Percentiles rank a stretch among this genome's conserved stretches.
These are phyloP conservation scores for Hypoxylon sp. DNA, from an alignment of 2,329 filamentous ascomycete species.

Conservation along the genomic window DNA sequence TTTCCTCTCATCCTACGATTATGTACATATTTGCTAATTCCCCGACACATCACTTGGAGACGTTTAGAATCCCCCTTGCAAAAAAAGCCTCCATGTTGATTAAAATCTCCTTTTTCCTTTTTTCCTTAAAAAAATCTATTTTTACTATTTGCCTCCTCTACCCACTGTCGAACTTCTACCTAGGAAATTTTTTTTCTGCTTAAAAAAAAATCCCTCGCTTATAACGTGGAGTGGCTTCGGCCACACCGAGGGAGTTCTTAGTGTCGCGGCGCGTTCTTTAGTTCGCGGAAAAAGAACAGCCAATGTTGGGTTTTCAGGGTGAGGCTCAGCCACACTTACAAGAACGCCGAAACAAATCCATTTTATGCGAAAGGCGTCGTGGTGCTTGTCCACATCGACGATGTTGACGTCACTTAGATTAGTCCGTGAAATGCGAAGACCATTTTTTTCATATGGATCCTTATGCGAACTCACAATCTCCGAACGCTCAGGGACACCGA, in stretches of 20 bases:
- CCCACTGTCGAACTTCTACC: conserved; percentile 10
- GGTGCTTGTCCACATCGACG: conserved; percentile 14
- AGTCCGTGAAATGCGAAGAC: conserved; percentile 27
- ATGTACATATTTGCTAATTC: conserved; percentile 32
- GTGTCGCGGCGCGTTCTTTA: conserved; percentile 42
- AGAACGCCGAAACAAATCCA: conserved; percentile 35
- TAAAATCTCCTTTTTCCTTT: conserved; percentile 23
- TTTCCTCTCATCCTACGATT: no score
- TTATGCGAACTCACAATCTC: conserved; percentile 26
- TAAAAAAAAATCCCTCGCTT: conserved; percentile 38
- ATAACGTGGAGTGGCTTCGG: conserved; percentile 45
- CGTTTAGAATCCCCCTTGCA: conserved; percentile 29
- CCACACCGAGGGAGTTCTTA: conserved; percentile 44
- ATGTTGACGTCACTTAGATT: conserved; percentile 39
- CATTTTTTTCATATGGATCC: conserved; percentile 28
- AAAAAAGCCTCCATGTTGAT: conserved; percentile 17
- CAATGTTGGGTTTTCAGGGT: conserved; percentile 37
- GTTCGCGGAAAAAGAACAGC: conserved; percentile 25
- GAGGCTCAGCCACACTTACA: conserved; percentile 43
- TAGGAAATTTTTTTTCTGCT: conserved; percentile 22
- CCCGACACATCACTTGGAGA: conserved; percentile 16
- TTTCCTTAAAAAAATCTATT: conserved; percentile 21
- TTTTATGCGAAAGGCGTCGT: conserved; percentile 37
- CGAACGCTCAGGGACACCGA: conserved; percentile 9
- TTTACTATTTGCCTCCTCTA: conserved; percentile 19